phyloP scores from a whole-genome alignment of 805 yeast species.

The Teunomyces atbi region DNA sequence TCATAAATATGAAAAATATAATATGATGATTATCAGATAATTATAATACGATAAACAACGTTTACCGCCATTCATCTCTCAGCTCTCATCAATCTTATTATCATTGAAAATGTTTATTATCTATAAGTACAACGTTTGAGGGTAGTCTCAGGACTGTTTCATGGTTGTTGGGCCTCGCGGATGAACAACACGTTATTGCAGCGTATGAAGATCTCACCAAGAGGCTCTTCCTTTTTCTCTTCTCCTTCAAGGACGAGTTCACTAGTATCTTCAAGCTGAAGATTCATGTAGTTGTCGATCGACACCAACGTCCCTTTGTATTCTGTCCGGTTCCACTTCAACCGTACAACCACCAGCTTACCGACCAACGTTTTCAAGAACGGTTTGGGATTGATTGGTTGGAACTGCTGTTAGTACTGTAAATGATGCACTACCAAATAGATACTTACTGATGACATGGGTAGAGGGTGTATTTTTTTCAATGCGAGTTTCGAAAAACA shows the following conservation, averaged over 20 bases:
- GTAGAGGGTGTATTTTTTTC: background rate
- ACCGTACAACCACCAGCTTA: slow-evolving; percentile 66
- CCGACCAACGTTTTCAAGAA: slow-evolving; percentile 75
- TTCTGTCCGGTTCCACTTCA: slow-evolving; percentile 90
- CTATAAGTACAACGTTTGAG: background rate
- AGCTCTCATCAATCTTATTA: too few species aligned
- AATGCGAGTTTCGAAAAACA: too few species aligned
- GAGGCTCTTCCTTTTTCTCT: slow-evolving; percentile 20
- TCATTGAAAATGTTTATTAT: background rate
- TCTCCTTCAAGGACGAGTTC: slow-evolving; percentile 48
- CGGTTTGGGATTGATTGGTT: slow-evolving; percentile 88
- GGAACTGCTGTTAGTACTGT: slow-evolving; percentile 27
- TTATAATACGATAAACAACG: too few species aligned
- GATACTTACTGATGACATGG: slow-evolving; percentile 6
- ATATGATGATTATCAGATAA: too few species aligned
- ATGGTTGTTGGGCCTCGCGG: slow-evolving; percentile 12
- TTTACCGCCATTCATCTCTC: too few species aligned
- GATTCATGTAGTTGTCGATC: slow-evolving; percentile 89
- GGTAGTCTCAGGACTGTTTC: background rate
- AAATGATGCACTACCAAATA: too few species aligned
- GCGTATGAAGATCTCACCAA: slow-evolving; percentile 28
- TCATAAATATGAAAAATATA: too few species aligned
- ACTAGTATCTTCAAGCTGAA: slow-evolving; percentile 61
- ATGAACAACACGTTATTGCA: slow-evolving; percentile 29
- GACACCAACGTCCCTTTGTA: slow-evolving; percentile 76